Base-by-base conservation (phyloP, 495 filamentous ascomycete genomes). In the Annulohypoxylon nitens region DNA sequence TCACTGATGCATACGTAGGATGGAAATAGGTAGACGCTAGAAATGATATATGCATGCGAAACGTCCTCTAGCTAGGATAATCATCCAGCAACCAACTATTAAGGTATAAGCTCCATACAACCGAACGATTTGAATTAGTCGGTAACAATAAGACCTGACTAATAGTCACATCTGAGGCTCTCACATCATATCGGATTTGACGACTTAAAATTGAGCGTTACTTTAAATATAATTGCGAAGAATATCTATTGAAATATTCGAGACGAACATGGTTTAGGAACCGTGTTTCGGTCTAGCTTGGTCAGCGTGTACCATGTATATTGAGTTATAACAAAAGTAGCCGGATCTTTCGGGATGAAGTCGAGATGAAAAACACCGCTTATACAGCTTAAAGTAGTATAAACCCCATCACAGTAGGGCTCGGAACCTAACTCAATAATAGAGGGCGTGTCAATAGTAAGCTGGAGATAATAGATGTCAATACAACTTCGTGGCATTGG, bases 291-390 rank as follows among this genome's bases (percentile, higher is more conserved):
- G 36, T 47, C 25, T 41, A 61, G 23, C 36, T 66, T 47, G 48
- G 58, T 64, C 71, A 75, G 43, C 67, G 16, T 16, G 64, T 71
- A 33, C 63, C 67, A 50, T 61, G 37, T 71, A 67, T 23, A 71
- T 66, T 66, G 20, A 23, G 0, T 23, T 23, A 23, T 23, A 61
- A 65, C 43, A 63, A 10, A 61, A 4, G 30, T 61, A 20, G 53
- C 43, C 43, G 54, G 23, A n/a, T 61, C 36, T 61, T 45, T 58
- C 54, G 33, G 51, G 45, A 54, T 57, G 61, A 51, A 47, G 33
- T 70, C 12, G 57, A 50, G 26, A 55, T 11, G 0, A 20, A 57
- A 57, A 7, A 57, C 33, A 57, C 33, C 9, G 20, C 36, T 10
- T 60, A 25, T 23, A 25, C 20, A 43, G 57, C 57, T 43, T 60